Evolutionary conservation across 202 grass and related monocot genomes (phyloP).

Genomic region (Zoysia matrella): DNA sequence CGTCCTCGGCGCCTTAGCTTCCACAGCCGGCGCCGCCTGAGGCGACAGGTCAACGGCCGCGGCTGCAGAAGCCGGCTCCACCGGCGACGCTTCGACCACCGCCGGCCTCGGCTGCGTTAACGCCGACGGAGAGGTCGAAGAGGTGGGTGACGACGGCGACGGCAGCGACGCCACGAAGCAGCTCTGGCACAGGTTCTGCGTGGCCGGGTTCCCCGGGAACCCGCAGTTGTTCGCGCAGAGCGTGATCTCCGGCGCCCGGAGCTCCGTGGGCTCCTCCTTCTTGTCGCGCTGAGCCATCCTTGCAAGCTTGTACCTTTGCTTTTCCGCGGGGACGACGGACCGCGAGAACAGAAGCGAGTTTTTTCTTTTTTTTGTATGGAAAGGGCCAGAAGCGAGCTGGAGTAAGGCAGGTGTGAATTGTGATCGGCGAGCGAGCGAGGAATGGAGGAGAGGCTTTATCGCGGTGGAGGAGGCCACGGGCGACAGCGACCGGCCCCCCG

Average conservation of each 20-base stretch:
- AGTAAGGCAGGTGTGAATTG: too few species aligned
- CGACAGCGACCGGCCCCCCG: slow-evolving; percentile 33
- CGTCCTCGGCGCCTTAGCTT: neutral
- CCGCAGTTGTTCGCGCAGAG: slow-evolving; percentile 84
- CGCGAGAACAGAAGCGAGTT: too few species aligned
- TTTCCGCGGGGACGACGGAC: neutral
- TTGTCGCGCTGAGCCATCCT: slow-evolving; percentile 77
- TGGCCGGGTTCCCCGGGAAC: slow-evolving; percentile 69
- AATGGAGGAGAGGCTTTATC: neutral
- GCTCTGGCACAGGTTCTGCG: slow-evolving; percentile 62
- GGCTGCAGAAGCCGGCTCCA: neutral
- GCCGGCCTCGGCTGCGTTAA: slow-evolving; percentile 20
- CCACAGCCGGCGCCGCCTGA: neutral
- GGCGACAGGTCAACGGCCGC: neutral
- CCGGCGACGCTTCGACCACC: neutral
- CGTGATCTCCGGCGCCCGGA: slow-evolving; percentile 16
- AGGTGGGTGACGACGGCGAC: neutral
- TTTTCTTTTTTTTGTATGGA: too few species aligned
- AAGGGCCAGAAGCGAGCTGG: too few species aligned
- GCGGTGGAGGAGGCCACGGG: neutral
- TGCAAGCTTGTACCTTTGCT: neutral
- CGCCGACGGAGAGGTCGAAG: neutral
- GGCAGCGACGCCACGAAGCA: slow-evolving; percentile 48
- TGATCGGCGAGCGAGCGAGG: too few species aligned
- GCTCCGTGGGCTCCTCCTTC: slow-evolving; percentile 69